Evolutionary conservation across 192 early-diverging fungal genomes (phyloP), one percentile per base, ranked within the genome.

Genomic region (Neocallimastix lanati): DNA sequence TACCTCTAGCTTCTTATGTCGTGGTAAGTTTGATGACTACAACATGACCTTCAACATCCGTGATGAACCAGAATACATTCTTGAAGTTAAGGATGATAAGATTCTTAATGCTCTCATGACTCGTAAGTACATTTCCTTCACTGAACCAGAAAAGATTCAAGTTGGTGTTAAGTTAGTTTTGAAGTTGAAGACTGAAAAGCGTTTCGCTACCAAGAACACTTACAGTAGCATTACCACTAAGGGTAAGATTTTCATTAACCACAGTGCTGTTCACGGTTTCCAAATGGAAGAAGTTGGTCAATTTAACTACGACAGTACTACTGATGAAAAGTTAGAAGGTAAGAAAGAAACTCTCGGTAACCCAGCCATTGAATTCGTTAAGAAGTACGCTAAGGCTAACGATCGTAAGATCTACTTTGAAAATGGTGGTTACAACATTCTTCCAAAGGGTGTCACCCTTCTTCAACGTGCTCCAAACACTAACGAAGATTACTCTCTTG

Each of bases 391-490:
- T 28, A 86, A 91, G 77, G 92, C 93, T 28, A 96, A 96, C 79
- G 95, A 94, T 85, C 94, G 94, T 85, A 92, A 93, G 79, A 84
- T 91, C 83, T 92, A 92, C 90, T 97, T 97, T 85, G 91, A 91
- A 83, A 92, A 91, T 78, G 94, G 94, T 79, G 95, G 95, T 21
- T 96, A 97, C 89, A 94, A 93, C 78, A 89, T 97, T 80, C 92
- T 96, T 88, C 96, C 96, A 30, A 90, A 90, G 81, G 92, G 91
- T 78, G 94, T 93, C 85, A 92, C 91, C 78, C 94, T 95, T 21
- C 90, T 92, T 28, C 93, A 95, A 28, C 89, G 92, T 78, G 91
- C 94, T 37, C 95, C 95, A 28, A 87, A 87, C n/a, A 90, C 92
- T 82, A 98, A 98, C 87, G 88, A 91, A 78, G 88, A 91, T 80